Conservation (phyloP, 352 stramenopile genomes). For the Globisporangium splendens region DNA sequence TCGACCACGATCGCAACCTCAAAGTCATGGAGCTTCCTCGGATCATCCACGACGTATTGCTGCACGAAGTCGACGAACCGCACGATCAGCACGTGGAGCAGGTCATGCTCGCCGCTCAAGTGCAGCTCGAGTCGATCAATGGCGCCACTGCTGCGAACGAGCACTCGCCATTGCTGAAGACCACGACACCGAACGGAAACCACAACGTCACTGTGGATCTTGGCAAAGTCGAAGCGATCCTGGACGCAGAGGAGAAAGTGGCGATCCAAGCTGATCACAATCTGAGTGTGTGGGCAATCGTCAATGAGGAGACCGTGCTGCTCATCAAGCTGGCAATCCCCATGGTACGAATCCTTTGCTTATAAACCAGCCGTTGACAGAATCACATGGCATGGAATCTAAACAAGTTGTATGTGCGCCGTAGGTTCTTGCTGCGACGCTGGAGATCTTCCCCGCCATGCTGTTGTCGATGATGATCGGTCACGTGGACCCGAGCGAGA, state of each 20-base stretch:
- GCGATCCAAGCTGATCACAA: constrained; percentile 21
- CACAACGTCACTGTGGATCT: constrained; percentile 16
- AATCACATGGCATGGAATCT: too few species aligned
- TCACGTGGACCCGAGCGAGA: constrained; percentile 43
- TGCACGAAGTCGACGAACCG: constrained; percentile 37
- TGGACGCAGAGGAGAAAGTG: constrained; percentile 33
- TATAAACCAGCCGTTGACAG: too few species aligned
- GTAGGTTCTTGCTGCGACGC: constrained; percentile 32
- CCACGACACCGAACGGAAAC: not conserved
- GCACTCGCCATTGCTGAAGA: constrained; percentile 23
- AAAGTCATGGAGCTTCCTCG: constrained; percentile 35
- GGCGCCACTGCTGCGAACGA: constrained; percentile 1
- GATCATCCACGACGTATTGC: constrained; percentile 40
- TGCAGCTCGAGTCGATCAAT: constrained; percentile 4
- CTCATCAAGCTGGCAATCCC: constrained; percentile 33
- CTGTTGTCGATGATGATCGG: constrained; percentile 59
- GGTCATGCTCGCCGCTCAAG: constrained; percentile 10
- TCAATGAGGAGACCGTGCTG: constrained; percentile 25
- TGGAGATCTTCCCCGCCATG: constrained; percentile 52
- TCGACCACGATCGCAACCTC: too few species aligned
- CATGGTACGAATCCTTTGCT: constrained; percentile 14
- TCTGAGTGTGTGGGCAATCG: constrained; percentile 27
- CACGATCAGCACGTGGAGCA: constrained; percentile 25
- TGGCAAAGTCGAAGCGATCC: constrained; percentile 27
- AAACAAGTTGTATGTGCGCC: too few species aligned